Conservation (phyloP, 2,329 filamentous ascomycete genomes). For the Aspergillus hiratsukae region DNA sequence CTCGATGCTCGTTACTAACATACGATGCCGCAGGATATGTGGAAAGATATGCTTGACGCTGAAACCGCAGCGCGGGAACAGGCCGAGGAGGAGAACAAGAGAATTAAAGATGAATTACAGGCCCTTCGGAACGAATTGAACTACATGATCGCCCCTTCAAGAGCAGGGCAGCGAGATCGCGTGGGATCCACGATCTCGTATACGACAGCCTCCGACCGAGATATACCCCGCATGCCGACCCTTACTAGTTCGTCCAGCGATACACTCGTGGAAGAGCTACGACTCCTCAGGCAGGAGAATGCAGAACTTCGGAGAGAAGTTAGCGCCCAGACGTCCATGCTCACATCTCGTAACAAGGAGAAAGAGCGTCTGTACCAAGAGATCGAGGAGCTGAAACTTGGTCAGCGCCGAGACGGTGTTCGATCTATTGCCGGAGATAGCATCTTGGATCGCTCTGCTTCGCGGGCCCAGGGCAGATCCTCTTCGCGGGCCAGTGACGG, state of each 20-base stretch:
- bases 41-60: conserved; percentile 90
- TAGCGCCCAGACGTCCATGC: conserved; percentile 93
- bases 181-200: conserved; percentile 37
- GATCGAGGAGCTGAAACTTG: conserved; percentile 92
- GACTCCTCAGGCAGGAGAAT: conserved; percentile 85
- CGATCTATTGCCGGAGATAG: conserved; percentile 71
- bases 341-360: conserved; percentile 91
- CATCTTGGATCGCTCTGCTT: conserved; percentile 90
- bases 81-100: conserved; percentile 81
- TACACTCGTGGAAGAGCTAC: conserved; percentile 75
- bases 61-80: conserved; percentile 87
- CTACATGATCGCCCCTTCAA: conserved; percentile 24
- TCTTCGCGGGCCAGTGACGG: conserved; percentile 68
- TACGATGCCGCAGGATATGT: conserved; percentile 62
- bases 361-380: conserved; percentile 94
- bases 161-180: conserved; percentile 30
- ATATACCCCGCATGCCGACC: conserved; percentile 37
- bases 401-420: conserved; percentile 64
- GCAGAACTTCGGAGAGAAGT: conserved; percentile 87
- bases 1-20: conserved; percentile 6
- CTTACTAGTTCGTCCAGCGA: conserved; percentile 58
- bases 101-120: conserved; percentile 77
- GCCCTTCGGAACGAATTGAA: conserved; percentile 52
- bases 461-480: conserved; percentile 70
- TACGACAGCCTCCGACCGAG: conserved; percentile 32